These are phyloP conservation scores for Rhododendron griersonianum DNA, from an alignment of 148 eudicot genomes.

Conservation along the genomic window DNA sequence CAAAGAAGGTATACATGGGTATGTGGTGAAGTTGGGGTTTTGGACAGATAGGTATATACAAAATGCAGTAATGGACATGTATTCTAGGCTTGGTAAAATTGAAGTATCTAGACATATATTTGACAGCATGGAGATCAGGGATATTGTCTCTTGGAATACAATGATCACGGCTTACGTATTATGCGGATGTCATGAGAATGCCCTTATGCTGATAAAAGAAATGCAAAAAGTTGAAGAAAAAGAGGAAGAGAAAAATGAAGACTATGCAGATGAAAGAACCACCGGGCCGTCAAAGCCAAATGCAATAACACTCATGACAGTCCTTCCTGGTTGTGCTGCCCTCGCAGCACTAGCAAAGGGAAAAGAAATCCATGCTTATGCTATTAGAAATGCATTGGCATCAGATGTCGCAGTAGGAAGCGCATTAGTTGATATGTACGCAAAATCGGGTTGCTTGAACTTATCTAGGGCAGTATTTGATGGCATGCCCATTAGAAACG, in stretches of 20 bases:
- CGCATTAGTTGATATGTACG: slow-evolving; percentile 86
- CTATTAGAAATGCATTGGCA: slow-evolving; percentile 52
- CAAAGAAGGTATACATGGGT: slow-evolving; percentile 69
- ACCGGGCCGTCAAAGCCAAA: slow-evolving; percentile 41
- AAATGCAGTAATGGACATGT: slow-evolving; percentile 88
- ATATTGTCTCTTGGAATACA: slow-evolving; percentile 83
- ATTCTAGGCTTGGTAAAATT: slow-evolving; percentile 67
- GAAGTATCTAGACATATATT: slow-evolving; percentile 52
- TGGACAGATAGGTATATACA: slow-evolving; percentile 48
- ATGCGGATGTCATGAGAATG: slow-evolving; percentile 58
- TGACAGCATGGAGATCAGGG: slow-evolving; percentile 55
- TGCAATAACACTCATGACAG: slow-evolving; percentile 70
- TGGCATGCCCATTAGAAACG: slow-evolving; percentile 55
- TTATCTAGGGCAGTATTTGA: slow-evolving; percentile 61
- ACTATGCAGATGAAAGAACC: slow-evolving; percentile 15
- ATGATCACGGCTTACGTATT: slow-evolving; percentile 80
- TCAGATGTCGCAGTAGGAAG: slow-evolving; percentile 79
- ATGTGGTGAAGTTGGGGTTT: slow-evolving; percentile 70
- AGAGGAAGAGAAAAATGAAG: slow-evolving; percentile 16
- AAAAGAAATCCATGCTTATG: slow-evolving; percentile 78
- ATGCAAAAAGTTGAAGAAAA: slow-evolving; percentile 40
- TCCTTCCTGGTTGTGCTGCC: slow-evolving; percentile 88
- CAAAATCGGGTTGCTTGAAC: slow-evolving; percentile 78
- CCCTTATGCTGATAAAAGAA: slow-evolving; percentile 53
- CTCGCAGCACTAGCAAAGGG: slow-evolving; percentile 74